Evolutionary conservation across 2,329 filamentous ascomycete species (phyloP).

Genomic region (Penicillium sp.): DNA sequence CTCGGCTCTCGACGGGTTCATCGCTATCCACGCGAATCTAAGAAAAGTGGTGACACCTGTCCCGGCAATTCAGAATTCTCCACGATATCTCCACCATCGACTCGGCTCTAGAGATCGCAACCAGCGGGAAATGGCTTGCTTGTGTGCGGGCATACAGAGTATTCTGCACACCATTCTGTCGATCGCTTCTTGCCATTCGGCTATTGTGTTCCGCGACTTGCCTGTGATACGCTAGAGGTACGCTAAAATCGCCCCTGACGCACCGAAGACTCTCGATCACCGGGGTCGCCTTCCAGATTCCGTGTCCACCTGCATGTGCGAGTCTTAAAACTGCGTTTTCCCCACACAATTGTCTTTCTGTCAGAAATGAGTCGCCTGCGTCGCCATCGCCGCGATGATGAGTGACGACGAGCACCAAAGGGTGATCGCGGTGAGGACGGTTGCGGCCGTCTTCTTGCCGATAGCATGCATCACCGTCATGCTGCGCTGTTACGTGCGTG

Average conservation of each 20-base stretch:
- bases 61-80: background rate
- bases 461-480: constrained; percentile 32
- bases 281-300: background rate
- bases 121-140: background rate
- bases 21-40: background rate
- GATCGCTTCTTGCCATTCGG: constrained; percentile 4
- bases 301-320: background rate
- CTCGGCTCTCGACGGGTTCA: background rate
- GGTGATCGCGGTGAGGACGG: constrained; percentile 26
- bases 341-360: constrained; percentile 4
- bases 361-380: background rate
- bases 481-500: constrained; percentile 38
- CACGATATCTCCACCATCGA: too few relatives aligned
- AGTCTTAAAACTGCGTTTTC: constrained; percentile 3
- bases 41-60: background rate
- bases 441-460: constrained; percentile 34
- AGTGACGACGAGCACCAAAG: constrained; percentile 25
- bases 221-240: constrained; percentile 1
- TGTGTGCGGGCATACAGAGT: background rate
- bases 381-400: constrained; percentile 11
- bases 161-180: background rate
- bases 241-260: constrained; percentile 13
- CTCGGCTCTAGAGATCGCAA: background rate
- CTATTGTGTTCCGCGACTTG: background rate
- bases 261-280: background rate